Evolutionary conservation across 2,329 filamentous ascomycete species (phyloP), one percentile per base, ranked within the genome.

Genomic region (Penicillium sp.): DNA sequence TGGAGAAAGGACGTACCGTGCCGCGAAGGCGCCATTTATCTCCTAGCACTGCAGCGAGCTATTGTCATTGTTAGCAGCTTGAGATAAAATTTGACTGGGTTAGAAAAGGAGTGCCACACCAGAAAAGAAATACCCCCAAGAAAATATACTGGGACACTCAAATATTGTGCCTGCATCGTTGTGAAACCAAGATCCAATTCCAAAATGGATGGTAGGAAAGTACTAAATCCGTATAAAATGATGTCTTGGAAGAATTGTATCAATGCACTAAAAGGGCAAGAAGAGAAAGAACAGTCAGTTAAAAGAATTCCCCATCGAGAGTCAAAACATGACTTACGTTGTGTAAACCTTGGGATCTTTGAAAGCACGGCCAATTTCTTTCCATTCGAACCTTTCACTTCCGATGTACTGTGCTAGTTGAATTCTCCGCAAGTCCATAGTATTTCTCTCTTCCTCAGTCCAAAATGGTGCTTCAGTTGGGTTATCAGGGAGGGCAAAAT

Each of bases 181-280:
- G 71, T 67, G 62, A 81, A 83, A 3, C 80, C 80, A 67, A 83
- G 77, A 30, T 71, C 72, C 9, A 30, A 9, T 40, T 75, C 71
- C 46, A 84, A 71, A 61, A 85, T 84, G 1, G 77, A 77, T 2
- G 82, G 83, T 5, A 83, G 68, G 64, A 84, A 84, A 11, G 80
- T 83, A 60, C 75, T 79, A 66, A 84, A 83, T 20, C 81, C 81
- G 62, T 82, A 83, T 1, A 81, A 70, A 47, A 80, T 67, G 24
- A 79, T 78, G 57, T 81, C 77, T 56, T 79, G 75, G 52, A 77
- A 81, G 64, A 82, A 81, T 47, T 81, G 78, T 21, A 79, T 78
- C 23, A 68, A 58, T 3, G 74, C 76, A 55, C 74, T 80, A 47
- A 23, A 48, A 18, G 28, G 18, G 26, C 16, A 7, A 26, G 45